Percentiles rank a stretch among this genome's conserved stretches.
phyloP scores from a whole-genome alignment of 805 yeast genomes.

The Isabelozyma pseudorhagii region DNA sequence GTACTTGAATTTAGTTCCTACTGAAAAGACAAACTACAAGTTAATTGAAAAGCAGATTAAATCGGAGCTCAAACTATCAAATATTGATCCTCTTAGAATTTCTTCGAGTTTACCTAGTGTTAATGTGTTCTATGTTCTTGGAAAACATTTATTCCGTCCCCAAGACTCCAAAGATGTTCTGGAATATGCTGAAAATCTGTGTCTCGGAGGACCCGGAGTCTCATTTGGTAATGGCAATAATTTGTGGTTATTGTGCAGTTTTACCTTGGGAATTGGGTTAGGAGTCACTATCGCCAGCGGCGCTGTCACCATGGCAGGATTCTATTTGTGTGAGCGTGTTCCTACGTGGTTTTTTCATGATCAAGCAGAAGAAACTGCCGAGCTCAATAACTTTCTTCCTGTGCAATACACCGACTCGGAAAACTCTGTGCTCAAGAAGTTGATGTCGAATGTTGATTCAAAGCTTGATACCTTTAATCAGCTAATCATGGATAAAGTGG shows the following conservation, averaged over 20 bases:
- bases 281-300: conserved; percentile 29
- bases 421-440: background rate
- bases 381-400: background rate
- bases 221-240: conserved; percentile 1
- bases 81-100: conserved; percentile 27
- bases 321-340: background rate
- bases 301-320: conserved; percentile 14
- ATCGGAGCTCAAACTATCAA: conserved; percentile 23
- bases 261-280: conserved; percentile 35
- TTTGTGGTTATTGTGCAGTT: conserved; percentile 28
- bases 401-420: background rate
- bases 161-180: background rate
- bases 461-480: background rate
- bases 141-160: conserved; percentile 8
- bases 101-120: conserved; percentile 22
- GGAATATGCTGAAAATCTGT: background rate
- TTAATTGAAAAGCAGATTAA: conserved; percentile 24
- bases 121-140: conserved; percentile 11
- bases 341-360: background rate
- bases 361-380: background rate
- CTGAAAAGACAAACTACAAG: conserved; percentile 24
- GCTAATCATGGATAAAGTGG: conserved; percentile 1
- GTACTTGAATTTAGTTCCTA: conserved; percentile 20
- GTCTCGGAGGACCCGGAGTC: background rate
- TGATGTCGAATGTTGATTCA: background rate